Evolutionary conservation across 176 grass and related monocot genomes (phyloP).

Genomic region (Rhynchospora tenuis): DNA sequence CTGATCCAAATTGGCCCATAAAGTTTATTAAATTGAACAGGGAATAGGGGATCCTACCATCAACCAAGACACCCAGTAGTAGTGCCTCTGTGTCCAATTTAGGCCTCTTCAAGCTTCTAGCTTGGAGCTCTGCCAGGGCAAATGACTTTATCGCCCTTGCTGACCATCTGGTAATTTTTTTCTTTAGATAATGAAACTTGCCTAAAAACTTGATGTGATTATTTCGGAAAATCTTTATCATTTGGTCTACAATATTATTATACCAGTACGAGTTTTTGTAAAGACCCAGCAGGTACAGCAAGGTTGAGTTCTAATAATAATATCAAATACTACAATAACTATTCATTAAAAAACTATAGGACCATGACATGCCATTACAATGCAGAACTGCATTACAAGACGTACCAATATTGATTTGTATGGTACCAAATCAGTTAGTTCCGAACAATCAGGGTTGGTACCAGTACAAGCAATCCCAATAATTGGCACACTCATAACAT

Average conservation of each 20-base stretch:
- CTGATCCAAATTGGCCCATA: not conserved
- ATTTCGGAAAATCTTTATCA: not conserved
- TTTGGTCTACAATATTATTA: not conserved
- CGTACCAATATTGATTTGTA: not conserved
- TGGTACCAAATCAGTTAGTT: not conserved
- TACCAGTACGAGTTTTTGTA: not conserved
- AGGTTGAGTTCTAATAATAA: not conserved
- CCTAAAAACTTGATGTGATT: not conserved
- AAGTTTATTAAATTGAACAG: not conserved
- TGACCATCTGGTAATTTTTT: conserved; percentile 55
- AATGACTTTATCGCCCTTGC: conserved; percentile 72
- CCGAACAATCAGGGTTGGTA: not conserved
- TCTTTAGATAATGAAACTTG: not conserved
- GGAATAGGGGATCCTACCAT: conserved; percentile 36
- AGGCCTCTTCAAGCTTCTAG: conserved; percentile 67
- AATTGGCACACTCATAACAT: not conserved
- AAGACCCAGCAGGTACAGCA: not conserved
- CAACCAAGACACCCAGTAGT: conserved; percentile 82
- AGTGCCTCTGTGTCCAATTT: conserved; percentile 65
- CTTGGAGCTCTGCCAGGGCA: conserved; percentile 72
- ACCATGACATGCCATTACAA: not conserved
- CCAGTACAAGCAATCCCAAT: not conserved
- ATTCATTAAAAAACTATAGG: not conserved
- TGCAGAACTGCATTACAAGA: not conserved
- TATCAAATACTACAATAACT: not conserved